phyloP scores from a whole-genome alignment of 73 alveolate species.

The Paraurostyla sp. region DNA sequence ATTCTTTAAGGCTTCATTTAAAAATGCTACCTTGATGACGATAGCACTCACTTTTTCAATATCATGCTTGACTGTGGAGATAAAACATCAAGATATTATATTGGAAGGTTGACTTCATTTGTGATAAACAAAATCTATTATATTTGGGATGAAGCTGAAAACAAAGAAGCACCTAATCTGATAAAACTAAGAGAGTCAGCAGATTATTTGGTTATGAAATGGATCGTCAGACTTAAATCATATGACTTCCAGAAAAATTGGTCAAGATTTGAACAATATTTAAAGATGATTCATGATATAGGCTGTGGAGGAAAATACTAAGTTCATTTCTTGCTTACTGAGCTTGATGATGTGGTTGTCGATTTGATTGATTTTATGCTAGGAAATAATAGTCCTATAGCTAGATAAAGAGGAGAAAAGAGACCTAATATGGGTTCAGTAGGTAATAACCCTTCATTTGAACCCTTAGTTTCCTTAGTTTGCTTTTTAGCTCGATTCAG shows the following conservation, averaged over 20 bases:
- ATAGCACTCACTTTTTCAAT: background rate
- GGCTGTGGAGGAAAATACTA: slow-evolving; percentile 57
- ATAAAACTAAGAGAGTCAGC: background rate
- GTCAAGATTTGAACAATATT: slow-evolving; percentile 78
- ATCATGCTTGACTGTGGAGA: slow-evolving; percentile 46
- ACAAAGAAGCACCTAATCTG: background rate
- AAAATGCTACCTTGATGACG: background rate
- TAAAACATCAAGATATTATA: slow-evolving; percentile 33
- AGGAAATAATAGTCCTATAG: slow-evolving; percentile 70
- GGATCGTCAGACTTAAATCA: background rate
- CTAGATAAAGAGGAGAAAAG: slow-evolving; percentile 40
- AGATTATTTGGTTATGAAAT: background rate
- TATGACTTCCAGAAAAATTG: slow-evolving; percentile 72
- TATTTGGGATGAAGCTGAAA: slow-evolving; percentile 27
- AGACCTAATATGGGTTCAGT: slow-evolving; percentile 50
- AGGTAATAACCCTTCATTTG: slow-evolving; percentile 30
- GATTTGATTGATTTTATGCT: slow-evolving; percentile 75
- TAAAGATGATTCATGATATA: slow-evolving; percentile 68
- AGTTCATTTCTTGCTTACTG: background rate
- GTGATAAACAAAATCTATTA: slow-evolving; percentile 1
- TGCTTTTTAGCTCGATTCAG: slow-evolving; percentile 33
- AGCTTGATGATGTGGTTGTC: slow-evolving; percentile 57
- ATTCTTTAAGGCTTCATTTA: background rate
- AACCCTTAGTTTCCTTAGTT: slow-evolving; percentile 32
- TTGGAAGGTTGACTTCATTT: background rate